A percentile compares a stretch with the other conserved stretches of the same genome.
These are phyloP conservation scores for Cinchona pubescens DNA, from an alignment of 257 asterid species.

Conservation along the genomic window DNA sequence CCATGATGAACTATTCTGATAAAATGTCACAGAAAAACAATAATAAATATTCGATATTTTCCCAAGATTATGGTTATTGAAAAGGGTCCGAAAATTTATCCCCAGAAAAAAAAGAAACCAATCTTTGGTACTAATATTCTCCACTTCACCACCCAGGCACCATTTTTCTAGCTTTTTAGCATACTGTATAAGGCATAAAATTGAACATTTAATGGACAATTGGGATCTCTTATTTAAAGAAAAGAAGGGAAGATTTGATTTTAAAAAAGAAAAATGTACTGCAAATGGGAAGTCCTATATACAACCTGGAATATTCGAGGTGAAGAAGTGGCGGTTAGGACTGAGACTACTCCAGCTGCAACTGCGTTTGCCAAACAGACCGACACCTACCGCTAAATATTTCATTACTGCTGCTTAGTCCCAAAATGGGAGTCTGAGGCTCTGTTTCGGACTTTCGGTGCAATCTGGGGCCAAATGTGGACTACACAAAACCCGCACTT, in stretches of 20 bases:
- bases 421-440: no score
- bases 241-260: background rate
- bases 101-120: background rate
- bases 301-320: conserved; percentile 3
- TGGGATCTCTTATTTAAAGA: background rate
- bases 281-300: background rate
- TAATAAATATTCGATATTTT: background rate
- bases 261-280: no score
- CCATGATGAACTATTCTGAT: no score
- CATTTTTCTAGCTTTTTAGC: background rate
- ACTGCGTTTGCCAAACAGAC: background rate
- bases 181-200: background rate
- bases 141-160: background rate
- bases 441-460: no score
- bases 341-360: background rate
- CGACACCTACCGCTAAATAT: no score
- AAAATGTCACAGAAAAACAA: background rate
- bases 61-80: background rate
- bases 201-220: background rate
- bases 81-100: background rate
- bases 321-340: background rate
- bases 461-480: no score
- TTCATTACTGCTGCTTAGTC: no score
- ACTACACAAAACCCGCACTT: no score
- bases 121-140: background rate